Base-by-base conservation (phyloP, 768 basidiomycete genomes). In the Rhizopogon vinicolor region DNA sequence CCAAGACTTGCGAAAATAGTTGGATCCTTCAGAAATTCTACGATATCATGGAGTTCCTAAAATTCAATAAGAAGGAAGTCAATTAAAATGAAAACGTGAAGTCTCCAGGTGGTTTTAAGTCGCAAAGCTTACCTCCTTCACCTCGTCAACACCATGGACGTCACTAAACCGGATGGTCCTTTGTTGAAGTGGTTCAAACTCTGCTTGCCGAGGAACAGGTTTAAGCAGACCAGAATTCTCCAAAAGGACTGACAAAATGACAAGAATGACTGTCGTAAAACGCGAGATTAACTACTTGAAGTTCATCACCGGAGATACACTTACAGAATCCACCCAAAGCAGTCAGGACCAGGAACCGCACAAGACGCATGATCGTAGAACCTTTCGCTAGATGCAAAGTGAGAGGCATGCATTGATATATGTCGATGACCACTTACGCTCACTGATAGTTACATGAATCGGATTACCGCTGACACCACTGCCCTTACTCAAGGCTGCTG, bases 131-230 rank as follows among this genome's bases (percentile, higher is more conserved):
- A 88, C 94, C 66, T 89, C 84, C 72, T 98, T 98, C 37, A 91
- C 97, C 72, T 99, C 97, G 62, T 98, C 97, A 28, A 96, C 89
- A 31, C 97, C 97, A 60, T 98, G 95, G 5, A 99, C 94, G 71
- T 99, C 97, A 59, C 83, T 86, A 66, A 99, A 98, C 63, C 83
- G 94, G 71, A 95, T 88, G 1, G 83, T 77, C 63, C 90, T 91
- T 31, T 86, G 90, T 66, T 88, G 80, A 3, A 81, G 73, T 7
- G 92, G 89, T 62, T 94, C 87, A 64, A 94, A 98, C 62, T 95
- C 87, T 28, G 86, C 73, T 57, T 88, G 85, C 31, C 83, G 83
- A 41, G 87, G 86, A 3, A 89, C 93, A 5, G 89, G 85, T 74
- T 96, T 96, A 76, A 97, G 83, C 41, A 98, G 78, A 3, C 95